Evolutionary conservation across 495 filamentous ascomycete genomes (phyloP), one percentile per base, ranked within the genome.

Genomic region (Penicillium riverlandense): DNA sequence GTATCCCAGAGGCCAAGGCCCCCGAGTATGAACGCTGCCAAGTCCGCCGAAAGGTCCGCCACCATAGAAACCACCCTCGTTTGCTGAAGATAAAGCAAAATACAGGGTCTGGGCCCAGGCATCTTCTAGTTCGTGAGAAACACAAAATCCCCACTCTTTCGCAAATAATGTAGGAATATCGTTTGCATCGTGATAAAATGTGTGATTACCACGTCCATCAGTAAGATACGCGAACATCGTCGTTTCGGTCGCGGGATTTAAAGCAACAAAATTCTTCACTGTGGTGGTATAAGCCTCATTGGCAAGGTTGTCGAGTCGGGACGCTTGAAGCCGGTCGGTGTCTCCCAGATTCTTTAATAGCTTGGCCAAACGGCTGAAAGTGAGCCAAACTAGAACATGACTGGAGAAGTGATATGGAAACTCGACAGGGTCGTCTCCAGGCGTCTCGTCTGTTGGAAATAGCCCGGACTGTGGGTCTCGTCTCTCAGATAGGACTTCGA

Each of bases 191-290:
- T 41, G 38, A 22, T 41, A 41, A 7, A 41, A 41, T 9, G 16
- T n/a, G 28, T 41, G 38, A 5, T 41, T 6, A 7, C 16, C 12
- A 8, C 11, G 11, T 7, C 38, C 38, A 14, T 41, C 28, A 22
- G 38, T 31, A 9, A 41, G 38, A 29, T 41, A 41, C n/a, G 38
- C 38, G 29, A 41, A 41, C 38, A 41, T 41, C 10, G 38, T 5
- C 28, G 38, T 41, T 32, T 32, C 11, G 22, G 16, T 29, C 29
- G 11, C 30, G 8, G 38, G 38, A 30, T 41, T 41, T 1, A 8
- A 9, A 12, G 38, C 38, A 11, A 41, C 28, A 11, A 41, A 41
- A 11, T 41, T 22, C 22, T 32, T 41, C 1, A 41, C n/a, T 11
- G 38, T 41, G 28, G 38, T n/a, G 15, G 15, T 16, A 16, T 16